phyloP scores from a whole-genome alignment of 169 alveolate genomes.

The Cryptosporidium viatorum region DNA sequence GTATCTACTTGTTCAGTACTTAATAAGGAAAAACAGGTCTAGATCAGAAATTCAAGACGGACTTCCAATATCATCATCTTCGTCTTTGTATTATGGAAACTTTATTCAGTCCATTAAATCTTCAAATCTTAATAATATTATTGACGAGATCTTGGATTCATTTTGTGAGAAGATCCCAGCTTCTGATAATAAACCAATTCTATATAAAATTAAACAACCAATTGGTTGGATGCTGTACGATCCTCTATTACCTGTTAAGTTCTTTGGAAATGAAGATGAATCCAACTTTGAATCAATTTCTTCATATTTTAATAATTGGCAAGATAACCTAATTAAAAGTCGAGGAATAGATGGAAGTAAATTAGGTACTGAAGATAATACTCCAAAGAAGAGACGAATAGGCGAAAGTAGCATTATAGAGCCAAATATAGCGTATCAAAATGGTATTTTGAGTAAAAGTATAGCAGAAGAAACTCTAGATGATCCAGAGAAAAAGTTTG shows the following conservation, averaged over 20 bases:
- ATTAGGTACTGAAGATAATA: neutral
- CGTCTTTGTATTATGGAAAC: constrained; percentile 40
- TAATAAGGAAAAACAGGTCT: constrained; percentile 30
- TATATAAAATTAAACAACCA: constrained; percentile 52
- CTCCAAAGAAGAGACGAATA: neutral
- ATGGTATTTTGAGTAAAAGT: neutral
- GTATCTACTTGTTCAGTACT: constrained; percentile 37
- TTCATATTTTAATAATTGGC: neutral
- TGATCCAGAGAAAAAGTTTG: neutral
- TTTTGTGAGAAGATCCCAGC: constrained; percentile 60
- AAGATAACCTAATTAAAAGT: neutral
- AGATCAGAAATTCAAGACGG: constrained; percentile 65
- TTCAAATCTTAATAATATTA: neutral
- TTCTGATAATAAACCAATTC: constrained; percentile 35
- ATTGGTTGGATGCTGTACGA: constrained; percentile 72
- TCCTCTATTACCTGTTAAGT: constrained; percentile 30
- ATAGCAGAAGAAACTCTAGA: neutral
- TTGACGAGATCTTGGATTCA: constrained; percentile 39
- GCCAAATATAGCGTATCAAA: too few relatives aligned
- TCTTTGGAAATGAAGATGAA: neutral
- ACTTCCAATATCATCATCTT: constrained; percentile 26
- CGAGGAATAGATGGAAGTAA: neutral
- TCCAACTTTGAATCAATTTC: neutral
- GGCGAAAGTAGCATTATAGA: neutral
- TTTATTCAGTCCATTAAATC: constrained; percentile 47